Evolutionary conservation across 768 basidiomycete species (phyloP).

Genomic region (Royoungia palumana): DNA sequence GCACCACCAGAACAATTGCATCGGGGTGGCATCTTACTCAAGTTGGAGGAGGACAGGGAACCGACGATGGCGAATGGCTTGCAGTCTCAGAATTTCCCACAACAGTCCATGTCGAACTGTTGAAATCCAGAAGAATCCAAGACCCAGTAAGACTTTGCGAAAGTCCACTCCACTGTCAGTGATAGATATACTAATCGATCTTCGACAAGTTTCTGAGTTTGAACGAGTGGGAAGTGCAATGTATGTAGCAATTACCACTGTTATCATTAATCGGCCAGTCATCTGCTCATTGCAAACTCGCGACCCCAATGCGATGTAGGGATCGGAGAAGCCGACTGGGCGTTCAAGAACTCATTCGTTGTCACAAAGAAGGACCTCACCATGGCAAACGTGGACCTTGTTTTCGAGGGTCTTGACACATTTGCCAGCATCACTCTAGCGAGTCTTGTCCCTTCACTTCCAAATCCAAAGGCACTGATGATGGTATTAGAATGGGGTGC

Average conservation of each 20-base stretch:
- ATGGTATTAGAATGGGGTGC: slow-evolving; percentile 60
- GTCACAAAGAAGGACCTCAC: slow-evolving; percentile 46
- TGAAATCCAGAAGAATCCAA: slow-evolving; percentile 69
- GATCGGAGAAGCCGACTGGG: slow-evolving; percentile 87
- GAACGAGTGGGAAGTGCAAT: slow-evolving; percentile 89
- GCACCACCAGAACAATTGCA: slow-evolving; percentile 28
- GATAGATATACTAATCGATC: slow-evolving; percentile 5
- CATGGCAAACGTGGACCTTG: slow-evolving; percentile 58
- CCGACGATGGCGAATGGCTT: slow-evolving; percentile 66
- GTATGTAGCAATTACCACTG: slow-evolving; percentile 37
- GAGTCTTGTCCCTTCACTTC: slow-evolving; percentile 4
- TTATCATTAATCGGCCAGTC: neutral
- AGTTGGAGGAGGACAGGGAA: slow-evolving; percentile 56
- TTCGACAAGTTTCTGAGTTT: slow-evolving; percentile 61
- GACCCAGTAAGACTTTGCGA: slow-evolving; percentile 63
- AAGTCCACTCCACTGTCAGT: neutral
- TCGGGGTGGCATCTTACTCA: slow-evolving; percentile 67
- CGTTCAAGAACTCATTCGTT: slow-evolving; percentile 66
- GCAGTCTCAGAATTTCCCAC: slow-evolving; percentile 69
- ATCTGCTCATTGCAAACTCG: neutral
- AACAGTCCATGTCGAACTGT: slow-evolving; percentile 81
- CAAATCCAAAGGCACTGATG: neutral
- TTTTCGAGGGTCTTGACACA: slow-evolving; percentile 92
- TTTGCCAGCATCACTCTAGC: slow-evolving; percentile 74
- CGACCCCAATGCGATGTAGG: slow-evolving; percentile 41